Conservation (phyloP, 768 basidiomycete genomes). For the Xanthoconium stramineum region DNA sequence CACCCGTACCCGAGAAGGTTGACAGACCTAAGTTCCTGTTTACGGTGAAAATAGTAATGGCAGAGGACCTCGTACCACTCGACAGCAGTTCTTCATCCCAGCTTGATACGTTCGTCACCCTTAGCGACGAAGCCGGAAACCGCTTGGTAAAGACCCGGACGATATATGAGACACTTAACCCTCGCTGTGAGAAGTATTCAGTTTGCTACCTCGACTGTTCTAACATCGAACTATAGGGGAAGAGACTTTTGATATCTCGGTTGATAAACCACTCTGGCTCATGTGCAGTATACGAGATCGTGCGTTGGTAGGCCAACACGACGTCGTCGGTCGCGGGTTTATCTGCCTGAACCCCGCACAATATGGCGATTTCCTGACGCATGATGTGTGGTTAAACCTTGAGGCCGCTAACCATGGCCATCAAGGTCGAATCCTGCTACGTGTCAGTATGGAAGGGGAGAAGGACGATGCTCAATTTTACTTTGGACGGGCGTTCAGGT, state of each 20-base stretch:
- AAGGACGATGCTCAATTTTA: constrained; percentile 97
- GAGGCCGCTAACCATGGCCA: constrained; percentile 50
- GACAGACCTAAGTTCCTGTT: constrained; percentile 77
- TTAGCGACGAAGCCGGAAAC: constrained; percentile 89
- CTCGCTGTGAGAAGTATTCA: constrained; percentile 69
- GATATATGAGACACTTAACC: constrained; percentile 85
- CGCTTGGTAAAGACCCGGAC: constrained; percentile 93
- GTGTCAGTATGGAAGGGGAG: constrained; percentile 98
- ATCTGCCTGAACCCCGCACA: constrained; percentile 87
- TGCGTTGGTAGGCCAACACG: constrained; percentile 87
- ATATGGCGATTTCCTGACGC: constrained; percentile 84
- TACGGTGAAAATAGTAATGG: constrained; percentile 89
- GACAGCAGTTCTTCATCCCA: constrained; percentile 76
- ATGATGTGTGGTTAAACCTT: constrained; percentile 89
- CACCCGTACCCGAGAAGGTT: constrained; percentile 70
- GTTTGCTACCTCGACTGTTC: constrained; percentile 1
- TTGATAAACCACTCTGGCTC: constrained; percentile 92
- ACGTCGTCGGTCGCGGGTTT: constrained; percentile 87
- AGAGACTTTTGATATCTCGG: constrained; percentile 93
- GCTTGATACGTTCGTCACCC: constrained; percentile 89
- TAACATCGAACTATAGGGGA: constrained; percentile 63
- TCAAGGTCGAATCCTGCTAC: constrained; percentile 76
- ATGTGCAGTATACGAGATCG: constrained; percentile 95
- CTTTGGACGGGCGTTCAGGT: constrained; percentile 94
- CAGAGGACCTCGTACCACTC: constrained; percentile 78